Evolutionary conservation across 176 grass and related monocot species (phyloP), one percentile per base, ranked within the genome.

Genomic region (sorghum (Sorghum bicolor)): DNA sequence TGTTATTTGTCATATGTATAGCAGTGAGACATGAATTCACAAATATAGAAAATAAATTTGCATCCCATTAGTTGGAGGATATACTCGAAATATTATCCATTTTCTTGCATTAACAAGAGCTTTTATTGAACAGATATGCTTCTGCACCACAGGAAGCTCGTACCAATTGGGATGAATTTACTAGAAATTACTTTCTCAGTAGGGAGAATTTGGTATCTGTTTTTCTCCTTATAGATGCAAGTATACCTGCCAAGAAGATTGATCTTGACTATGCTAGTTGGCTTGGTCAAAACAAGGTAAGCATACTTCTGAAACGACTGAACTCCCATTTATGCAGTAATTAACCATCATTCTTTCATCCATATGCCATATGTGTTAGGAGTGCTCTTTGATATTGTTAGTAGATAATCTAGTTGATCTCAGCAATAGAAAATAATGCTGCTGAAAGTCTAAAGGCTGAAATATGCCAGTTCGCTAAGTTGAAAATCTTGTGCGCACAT

Each of bases 231-330:
- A 89, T 95, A 83, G 93, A 98, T 96, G 96, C 93, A 70, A 98
- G 93, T 89, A 98, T 98, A 61, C 96, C 96, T 41, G 87, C 91
- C 58, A 98, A 98, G 80, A 92, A 98, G 84, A 95, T 98, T 78
- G 96, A 98, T 90, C 93, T 98, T 86, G 96, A 98, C 70, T 98
- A 95, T 84, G 93, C 96, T 70, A 95, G 96, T 85, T 98, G 96
- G 96, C 91, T 98, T 83, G 96, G 96, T 70, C 85, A 90, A 86
- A 98, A 98, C 26, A 92, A 94, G 91, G 96, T 90, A 87, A 64
- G 1, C 66, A 74, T 82, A 37, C 7, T 70, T 85, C 73, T 74
- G 57, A 81, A 71, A 79, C 19, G 41, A 72, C 20, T 64, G 37
- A 67, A 37, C 9, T 22, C 76, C 64, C 5, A 38, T 34, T n/a